Conservation (phyloP, 352 stramenopile genomes). For the Phytophthora lateralis region DNA sequence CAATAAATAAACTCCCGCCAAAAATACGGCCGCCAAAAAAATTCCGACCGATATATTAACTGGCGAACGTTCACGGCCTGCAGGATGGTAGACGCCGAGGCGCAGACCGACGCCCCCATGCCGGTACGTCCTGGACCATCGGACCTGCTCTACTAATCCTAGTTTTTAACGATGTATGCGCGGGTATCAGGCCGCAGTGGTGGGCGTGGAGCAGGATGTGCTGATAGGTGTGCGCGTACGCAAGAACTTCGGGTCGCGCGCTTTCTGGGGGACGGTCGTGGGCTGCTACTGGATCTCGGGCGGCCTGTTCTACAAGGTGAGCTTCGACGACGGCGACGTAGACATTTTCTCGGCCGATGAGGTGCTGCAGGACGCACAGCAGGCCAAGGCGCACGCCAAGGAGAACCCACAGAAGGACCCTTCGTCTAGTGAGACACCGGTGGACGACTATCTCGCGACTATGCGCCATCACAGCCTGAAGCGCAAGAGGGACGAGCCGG, state of each 20-base stretch:
- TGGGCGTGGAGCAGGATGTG: constrained; percentile 26
- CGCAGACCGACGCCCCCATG: constrained; percentile 23
- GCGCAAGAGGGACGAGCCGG: constrained; percentile 42
- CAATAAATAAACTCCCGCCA: constrained; percentile 16
- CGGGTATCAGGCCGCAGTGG: constrained; percentile 16
- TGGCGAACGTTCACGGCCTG: not conserved
- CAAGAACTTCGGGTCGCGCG: constrained; percentile 69
- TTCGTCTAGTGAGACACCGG: not conserved
- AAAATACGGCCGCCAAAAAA: constrained; percentile 6
- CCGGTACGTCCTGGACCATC: constrained; percentile 8
- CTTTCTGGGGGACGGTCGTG: constrained; percentile 74
- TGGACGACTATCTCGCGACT: constrained; percentile 31
- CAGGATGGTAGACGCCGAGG: constrained; percentile 29
- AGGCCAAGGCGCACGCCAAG: constrained; percentile 28
- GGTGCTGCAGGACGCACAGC: constrained; percentile 50
- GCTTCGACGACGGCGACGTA: constrained; percentile 84
- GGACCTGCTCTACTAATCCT: not conserved
- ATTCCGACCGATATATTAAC: not conserved
- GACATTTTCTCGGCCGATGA: constrained; percentile 69
- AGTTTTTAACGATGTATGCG: not conserved
- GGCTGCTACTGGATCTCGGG: constrained; percentile 56
- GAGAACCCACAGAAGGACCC: constrained; percentile 32
- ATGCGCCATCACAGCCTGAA: constrained; percentile 46
- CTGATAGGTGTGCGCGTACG: constrained; percentile 53
- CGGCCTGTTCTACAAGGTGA: constrained; percentile 77